phyloP scores from a whole-genome alignment of 1,284 basidiomycete genomes.

The Papiliotrema terrestris region DNA sequence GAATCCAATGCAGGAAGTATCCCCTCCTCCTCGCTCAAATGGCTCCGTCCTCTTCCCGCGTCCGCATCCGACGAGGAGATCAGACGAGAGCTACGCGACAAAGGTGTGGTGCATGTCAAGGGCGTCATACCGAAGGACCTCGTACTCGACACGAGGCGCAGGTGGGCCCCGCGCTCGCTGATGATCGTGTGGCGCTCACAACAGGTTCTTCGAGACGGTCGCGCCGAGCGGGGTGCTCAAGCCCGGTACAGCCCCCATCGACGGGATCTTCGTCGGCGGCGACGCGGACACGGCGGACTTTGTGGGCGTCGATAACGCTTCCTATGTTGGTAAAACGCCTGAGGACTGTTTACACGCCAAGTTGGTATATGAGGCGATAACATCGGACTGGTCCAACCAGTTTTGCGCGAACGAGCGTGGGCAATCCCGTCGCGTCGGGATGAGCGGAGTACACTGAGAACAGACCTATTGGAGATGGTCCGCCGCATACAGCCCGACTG shows the following conservation, averaged over 20 bases:
- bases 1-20: constrained; percentile 3
- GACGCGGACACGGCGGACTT: constrained; percentile 3
- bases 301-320: constrained; percentile 1
- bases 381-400: constrained; percentile 1
- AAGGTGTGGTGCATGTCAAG: constrained; percentile 20
- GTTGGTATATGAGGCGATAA: constrained; percentile 1
- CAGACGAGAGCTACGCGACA: constrained; percentile 6
- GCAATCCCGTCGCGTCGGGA: background rate
- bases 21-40: constrained; percentile 2
- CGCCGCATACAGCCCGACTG: constrained; percentile 11
- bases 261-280: constrained; percentile 11
- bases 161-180: background rate
- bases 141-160: constrained; percentile 10
- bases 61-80: constrained; percentile 11
- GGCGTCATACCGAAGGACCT: constrained; percentile 18
- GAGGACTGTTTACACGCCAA: background rate
- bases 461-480: constrained; percentile 13
- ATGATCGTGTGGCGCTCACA: background rate
- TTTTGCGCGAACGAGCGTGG: constrained; percentile 10
- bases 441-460: background rate
- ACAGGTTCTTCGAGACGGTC: constrained; percentile 11
- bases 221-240: constrained; percentile 12
- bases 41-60: constrained; percentile 13
- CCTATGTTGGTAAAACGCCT: background rate
- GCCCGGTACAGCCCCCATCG: constrained; percentile 5